These are phyloP conservation scores for Fusarium chaquense DNA, from an alignment of 2,329 filamentous ascomycete species.

Conservation along the genomic window DNA sequence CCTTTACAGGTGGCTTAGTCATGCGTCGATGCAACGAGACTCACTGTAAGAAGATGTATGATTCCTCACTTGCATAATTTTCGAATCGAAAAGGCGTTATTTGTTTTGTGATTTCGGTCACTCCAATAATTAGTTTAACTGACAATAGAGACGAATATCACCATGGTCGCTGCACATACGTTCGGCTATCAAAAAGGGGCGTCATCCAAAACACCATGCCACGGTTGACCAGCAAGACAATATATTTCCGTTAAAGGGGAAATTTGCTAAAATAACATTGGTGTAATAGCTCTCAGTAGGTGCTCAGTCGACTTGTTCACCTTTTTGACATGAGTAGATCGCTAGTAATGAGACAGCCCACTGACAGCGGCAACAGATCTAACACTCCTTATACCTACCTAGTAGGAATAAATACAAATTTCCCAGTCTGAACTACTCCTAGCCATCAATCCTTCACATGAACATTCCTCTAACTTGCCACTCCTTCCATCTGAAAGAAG, in stretches of 20 bases:
- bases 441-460: not conserved
- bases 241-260: not conserved
- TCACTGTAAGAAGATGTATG: not conserved
- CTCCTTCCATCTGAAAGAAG: not conserved
- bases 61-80: not conserved
- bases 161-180: not conserved
- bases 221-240: not conserved
- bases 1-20: constrained; percentile 22
- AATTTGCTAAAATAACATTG: not conserved
- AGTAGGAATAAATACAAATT: not conserved
- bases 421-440: not conserved
- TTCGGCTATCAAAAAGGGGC: not conserved
- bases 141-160: not conserved
- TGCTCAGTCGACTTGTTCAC: not conserved
- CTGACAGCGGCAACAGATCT: not conserved
- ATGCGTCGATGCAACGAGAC: constrained; percentile 5
- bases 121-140: not conserved
- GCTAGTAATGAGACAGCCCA: not conserved
- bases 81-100: not conserved
- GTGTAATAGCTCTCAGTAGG: not conserved
- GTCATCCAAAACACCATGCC: not conserved
- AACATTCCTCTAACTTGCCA: too few species aligned
- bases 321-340: not conserved
- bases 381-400: not conserved
- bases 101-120: not conserved